Percentiles rank a stretch among this genome's conserved stretches.
These are phyloP conservation scores for Podospora didyma DNA, from an alignment of 495 filamentous ascomycete genomes.

Conservation along the genomic window DNA sequence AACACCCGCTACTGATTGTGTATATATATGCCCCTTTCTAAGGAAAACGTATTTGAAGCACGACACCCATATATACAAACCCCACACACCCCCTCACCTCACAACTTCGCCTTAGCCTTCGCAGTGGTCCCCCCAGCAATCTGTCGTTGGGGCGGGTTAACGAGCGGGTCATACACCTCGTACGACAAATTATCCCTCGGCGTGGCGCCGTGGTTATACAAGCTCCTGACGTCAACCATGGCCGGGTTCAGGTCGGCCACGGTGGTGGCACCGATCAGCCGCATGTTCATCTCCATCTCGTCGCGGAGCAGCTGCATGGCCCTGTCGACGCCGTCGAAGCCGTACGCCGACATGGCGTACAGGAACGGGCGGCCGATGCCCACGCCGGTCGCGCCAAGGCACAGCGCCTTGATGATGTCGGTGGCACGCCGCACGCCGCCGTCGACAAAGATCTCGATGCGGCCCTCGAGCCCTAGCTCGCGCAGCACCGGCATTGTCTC, in stretches of 20 bases:
- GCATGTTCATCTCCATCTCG: slow-evolving; percentile 99
- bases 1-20: too few species aligned
- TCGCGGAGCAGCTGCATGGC: slow-evolving; percentile 96
- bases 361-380: slow-evolving; percentile 94
- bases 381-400: slow-evolving; percentile 86
- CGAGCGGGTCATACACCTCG: slow-evolving; percentile 41
- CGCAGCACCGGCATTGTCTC: slow-evolving; percentile 95
- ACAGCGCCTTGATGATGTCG: slow-evolving; percentile 94
- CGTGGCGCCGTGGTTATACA: slow-evolving; percentile 64
- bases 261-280: slow-evolving; percentile 73
- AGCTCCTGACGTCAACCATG: slow-evolving; percentile 70
- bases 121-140: slow-evolving; percentile 11
- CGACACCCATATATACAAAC: too few species aligned
- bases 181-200: slow-evolving; percentile 62
- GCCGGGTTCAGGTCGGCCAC: slow-evolving; percentile 75
- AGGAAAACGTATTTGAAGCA: too few species aligned
- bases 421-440: slow-evolving; percentile 87
- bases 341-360: slow-evolving; percentile 94
- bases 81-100: too few species aligned
- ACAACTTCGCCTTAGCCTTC: slow-evolving; percentile 27
- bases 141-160: slow-evolving; percentile 37
- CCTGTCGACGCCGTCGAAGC: slow-evolving; percentile 77
- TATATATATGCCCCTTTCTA: too few species aligned
- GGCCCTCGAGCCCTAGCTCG: slow-evolving; percentile 72
- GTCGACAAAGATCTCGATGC: slow-evolving; percentile 88